These are phyloP conservation scores for Marasmius tenuissimus DNA, from an alignment of 1,284 basidiomycete genomes.

Conservation along the genomic window DNA sequence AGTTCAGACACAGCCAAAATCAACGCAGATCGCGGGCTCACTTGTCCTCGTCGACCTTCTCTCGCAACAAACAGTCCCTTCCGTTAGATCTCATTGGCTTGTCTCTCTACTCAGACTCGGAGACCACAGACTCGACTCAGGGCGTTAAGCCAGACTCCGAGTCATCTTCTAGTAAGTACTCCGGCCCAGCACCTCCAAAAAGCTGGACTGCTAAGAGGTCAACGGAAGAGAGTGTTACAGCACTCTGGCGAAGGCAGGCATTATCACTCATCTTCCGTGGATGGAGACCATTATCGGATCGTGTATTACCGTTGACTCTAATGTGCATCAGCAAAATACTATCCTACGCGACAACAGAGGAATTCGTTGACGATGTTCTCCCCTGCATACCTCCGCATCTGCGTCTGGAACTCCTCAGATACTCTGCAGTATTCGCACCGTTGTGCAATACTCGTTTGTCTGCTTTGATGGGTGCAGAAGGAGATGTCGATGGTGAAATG, in stretches of 20 bases:
- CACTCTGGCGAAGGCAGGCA: constrained; percentile 51
- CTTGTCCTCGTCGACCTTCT: constrained; percentile 25
- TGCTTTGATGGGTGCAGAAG: constrained; percentile 44
- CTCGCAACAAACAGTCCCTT: constrained; percentile 39
- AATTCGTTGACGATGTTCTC: constrained; percentile 42
- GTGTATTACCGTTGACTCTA: constrained; percentile 3
- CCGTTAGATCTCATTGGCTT: constrained; percentile 35
- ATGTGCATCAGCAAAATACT: constrained; percentile 49
- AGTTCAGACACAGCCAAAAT: constrained; percentile 64
- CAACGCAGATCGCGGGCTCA: constrained; percentile 39
- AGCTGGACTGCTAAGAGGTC: constrained; percentile 37
- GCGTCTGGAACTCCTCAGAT: constrained; percentile 53
- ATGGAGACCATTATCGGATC: constrained; percentile 25
- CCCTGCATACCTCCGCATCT: constrained; percentile 57
- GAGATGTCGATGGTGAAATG: constrained; percentile 60
- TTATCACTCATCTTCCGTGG: constrained; percentile 46
- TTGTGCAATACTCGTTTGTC: constrained; percentile 47
- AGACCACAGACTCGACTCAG: constrained; percentile 5
- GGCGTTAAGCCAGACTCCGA: neutral
- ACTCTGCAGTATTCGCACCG: constrained; percentile 55
- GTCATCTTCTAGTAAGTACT: constrained; percentile 21
- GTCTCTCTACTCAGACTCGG: constrained; percentile 16
- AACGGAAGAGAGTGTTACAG: constrained; percentile 26
- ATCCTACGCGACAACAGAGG: constrained; percentile 33
- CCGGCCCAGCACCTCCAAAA: constrained; percentile 49